Base-by-base conservation (phyloP, 2,329 filamentous ascomycete species). In the Fonsecaea pugnacius region DNA sequence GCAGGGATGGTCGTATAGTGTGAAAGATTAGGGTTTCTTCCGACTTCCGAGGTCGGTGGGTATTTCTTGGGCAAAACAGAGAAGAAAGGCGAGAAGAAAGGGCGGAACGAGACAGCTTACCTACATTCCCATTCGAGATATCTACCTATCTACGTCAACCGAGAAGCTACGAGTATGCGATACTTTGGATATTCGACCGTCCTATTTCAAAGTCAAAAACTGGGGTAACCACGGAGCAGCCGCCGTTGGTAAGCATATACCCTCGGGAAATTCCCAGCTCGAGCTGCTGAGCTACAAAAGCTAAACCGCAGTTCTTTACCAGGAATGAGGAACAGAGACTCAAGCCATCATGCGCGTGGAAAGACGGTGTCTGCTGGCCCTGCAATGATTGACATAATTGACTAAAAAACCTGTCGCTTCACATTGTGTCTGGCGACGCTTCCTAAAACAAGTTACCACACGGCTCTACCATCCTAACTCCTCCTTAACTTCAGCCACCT, bases 401-500 rank as follows among this genome's bases (percentile, higher is more conserved):
- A 48, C 43, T 48, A 48, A 48, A 24, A 3, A 43, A 8, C 10
- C 43, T 27, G 18, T 24, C 43, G 18, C 43, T 48, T 48, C 43
- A 48, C 12, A 48, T 27, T 24, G 43, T 48, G 43, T 48, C 43
- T 48, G 43, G 18, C 21, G 43, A 48, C 38, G 24, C 8, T 14
- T 14, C 40, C n/a, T 24, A 10, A 48, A 48, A 48, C 43, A 27
- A 24, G 18, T 27, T 27, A 14, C 9, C 5, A 18, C 18, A 24
- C 43, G 43, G 21, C 43, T 48, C 12, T 10, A 14, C 3, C 18
- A 14, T 48, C 24, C 43, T 48, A 48, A 48, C 3, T 27, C 18
- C 43, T 48, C 43, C 43, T 46, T 48, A 48, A 27, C 18, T 27
- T 48, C 43, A 48, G 43, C 43, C 43, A 48, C 43, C 24, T 48